Base-by-base conservation (phyloP, 1,284 basidiomycete species). In the Phellinidium pouzarii region DNA sequence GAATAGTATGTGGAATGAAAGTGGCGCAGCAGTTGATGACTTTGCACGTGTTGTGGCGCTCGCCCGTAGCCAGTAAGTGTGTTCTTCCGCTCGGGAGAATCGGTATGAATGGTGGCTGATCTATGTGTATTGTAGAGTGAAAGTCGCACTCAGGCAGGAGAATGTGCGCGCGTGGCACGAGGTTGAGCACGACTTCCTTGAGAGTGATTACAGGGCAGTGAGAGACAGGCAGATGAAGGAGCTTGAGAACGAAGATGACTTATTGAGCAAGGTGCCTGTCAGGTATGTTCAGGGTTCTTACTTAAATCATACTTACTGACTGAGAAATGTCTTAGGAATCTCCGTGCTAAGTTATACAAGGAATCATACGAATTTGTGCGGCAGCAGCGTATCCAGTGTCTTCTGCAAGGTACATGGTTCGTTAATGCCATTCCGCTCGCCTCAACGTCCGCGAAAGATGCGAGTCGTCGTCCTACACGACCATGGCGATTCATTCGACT, bases 181-280 rank as follows among this genome's bases (percentile, higher is more conserved):
- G 61, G 83, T 95, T 20, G 89, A 93, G 65, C 77, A 80, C 43
- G 89, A 93, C 62, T 94, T 98, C 66, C 71, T 87, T 23, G 84
- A 89, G 48, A 84, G 80, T 55, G 91, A 94, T 63, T 98, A 97
- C 65, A 82, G 87, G 48, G 80, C 81, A 7, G 87, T 96, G 9
- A 77, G 94, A 44, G 92, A 95, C 62, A 75, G 91, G 34, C 94
- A 97, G 70, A 94, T 96, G 91, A 84, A 90, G 64, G 87, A 96
- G 67, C 75, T 96, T 14, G 94, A 95, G 62, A 76, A 85, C 50
- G 92, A 96, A 64, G 93, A 97, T 66, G 93, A 95, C 64, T 71
- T 94, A 43, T 71, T 94, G 61, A 87, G 79, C 66, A 91, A 91
- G 64, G 77, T 86, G 6, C 90, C 91, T 7, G 82, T 95, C 25